Evolutionary conservation across 345 rosid genomes (phyloP).

Genomic region (Gossypium anomalum): DNA sequence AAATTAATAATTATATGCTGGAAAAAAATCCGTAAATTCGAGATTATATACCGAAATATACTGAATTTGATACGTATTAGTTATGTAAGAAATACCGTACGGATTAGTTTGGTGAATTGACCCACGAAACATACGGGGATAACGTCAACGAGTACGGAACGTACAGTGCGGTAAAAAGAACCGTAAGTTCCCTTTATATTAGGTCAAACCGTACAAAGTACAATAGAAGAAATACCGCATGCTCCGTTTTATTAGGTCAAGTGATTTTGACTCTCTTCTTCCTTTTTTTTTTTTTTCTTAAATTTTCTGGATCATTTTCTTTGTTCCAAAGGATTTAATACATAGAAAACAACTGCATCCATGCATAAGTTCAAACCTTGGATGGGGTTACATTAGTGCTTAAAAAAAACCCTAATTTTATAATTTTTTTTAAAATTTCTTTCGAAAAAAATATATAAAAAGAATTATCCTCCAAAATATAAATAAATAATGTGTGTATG

Average conservation of each 20-base stretch:
- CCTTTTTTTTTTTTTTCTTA: background rate
- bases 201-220: background rate
- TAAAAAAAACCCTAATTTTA: too few relatives aligned
- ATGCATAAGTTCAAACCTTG: too few relatives aligned
- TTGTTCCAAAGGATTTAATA: background rate
- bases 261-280: background rate
- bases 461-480: too few relatives aligned
- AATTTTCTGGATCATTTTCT: background rate
- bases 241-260: background rate
- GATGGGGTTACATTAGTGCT: too few relatives aligned
- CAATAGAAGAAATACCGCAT: background rate
- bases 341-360: too few relatives aligned
- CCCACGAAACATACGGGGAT: background rate
- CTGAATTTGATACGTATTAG: background rate
- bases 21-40: background rate
- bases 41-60: background rate
- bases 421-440: too few relatives aligned
- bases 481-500: too few relatives aligned
- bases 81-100: background rate
- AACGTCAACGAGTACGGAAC: background rate
- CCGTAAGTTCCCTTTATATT: background rate
- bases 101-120: background rate
- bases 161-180: background rate
- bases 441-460: too few relatives aligned
- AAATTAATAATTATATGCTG: too few relatives aligned